phyloP scores from a whole-genome alignment of 2,329 filamentous ascomycete genomes.

The Fusarium phyllophilum region DNA sequence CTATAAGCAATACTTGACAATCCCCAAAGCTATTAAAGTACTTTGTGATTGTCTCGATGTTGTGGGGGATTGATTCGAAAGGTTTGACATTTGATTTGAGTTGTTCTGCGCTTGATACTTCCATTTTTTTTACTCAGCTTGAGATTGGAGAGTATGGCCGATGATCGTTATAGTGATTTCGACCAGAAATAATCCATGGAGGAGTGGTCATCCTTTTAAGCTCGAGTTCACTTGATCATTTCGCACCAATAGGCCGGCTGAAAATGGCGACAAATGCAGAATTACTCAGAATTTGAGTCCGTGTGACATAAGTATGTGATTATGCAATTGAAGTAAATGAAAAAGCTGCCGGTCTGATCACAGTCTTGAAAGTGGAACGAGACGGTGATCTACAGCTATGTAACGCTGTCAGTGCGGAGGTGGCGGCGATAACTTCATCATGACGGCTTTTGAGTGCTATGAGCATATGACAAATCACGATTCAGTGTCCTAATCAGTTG shows the following conservation, averaged over 20 bases:
- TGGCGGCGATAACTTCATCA: constrained; percentile 16
- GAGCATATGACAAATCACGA: neutral
- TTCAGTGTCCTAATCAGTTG: neutral
- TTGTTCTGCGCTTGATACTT: constrained; percentile 7
- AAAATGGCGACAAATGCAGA: neutral
- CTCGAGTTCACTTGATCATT: neutral
- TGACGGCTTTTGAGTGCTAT: neutral
- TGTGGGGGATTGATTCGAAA: constrained; percentile 14
- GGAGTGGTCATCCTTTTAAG: neutral
- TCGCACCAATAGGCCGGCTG: neutral
- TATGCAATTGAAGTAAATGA: neutral
- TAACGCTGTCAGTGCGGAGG: neutral
- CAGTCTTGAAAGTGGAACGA: neutral
- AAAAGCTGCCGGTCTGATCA: neutral
- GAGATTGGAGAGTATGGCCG: neutral
- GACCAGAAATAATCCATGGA: neutral
- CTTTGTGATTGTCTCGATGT: neutral
- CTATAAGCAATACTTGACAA: constrained; percentile 21
- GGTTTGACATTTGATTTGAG: constrained; percentile 7
- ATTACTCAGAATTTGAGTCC: neutral
- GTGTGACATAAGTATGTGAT: constrained; percentile 7
- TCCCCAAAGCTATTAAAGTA: constrained; percentile 26
- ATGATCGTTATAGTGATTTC: neutral
- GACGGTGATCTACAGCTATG: neutral
- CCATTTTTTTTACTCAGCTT: neutral